phyloP scores from a whole-genome alignment of 768 basidiomycete genomes.

The Terana coerulea region DNA sequence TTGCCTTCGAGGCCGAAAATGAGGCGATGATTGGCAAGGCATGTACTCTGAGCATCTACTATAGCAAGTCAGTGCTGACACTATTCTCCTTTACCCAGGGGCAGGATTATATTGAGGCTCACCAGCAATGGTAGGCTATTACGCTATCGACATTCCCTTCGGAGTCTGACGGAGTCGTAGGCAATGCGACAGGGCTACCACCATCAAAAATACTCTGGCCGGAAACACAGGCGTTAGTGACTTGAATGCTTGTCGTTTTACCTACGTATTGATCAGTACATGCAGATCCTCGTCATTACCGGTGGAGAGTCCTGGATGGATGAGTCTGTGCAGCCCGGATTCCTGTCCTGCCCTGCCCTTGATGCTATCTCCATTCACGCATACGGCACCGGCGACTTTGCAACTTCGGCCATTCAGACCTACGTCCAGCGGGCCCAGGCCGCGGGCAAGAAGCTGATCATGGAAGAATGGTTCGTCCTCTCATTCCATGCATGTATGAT shows the following conservation, averaged over 20 bases:
- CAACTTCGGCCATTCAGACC: slow-evolving; percentile 19
- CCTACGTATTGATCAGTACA: neutral
- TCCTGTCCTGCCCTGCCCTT: slow-evolving; percentile 24
- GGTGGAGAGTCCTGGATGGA: slow-evolving; percentile 27
- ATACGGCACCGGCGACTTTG: slow-evolving; percentile 30
- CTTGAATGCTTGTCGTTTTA: neutral
- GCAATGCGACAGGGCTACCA: slow-evolving; percentile 28
- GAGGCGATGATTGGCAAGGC: slow-evolving; percentile 31
- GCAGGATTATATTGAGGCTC: slow-evolving; percentile 20
- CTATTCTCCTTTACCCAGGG: slow-evolving; percentile 14
- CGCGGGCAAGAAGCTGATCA: slow-evolving; percentile 34
- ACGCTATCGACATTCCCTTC: neutral
- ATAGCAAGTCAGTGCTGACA: neutral
- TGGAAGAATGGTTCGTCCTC: slow-evolving; percentile 32
- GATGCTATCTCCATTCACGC: slow-evolving; percentile 37
- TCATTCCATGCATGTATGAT: neutral
- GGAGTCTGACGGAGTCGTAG: slow-evolving; percentile 7
- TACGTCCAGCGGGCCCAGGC: slow-evolving; percentile 29
- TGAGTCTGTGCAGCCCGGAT: slow-evolving; percentile 26
- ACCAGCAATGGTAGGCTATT: slow-evolving; percentile 19
- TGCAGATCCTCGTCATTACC: slow-evolving; percentile 27
- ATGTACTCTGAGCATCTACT: neutral
- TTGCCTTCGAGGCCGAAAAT: slow-evolving; percentile 36
- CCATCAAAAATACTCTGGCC: slow-evolving; percentile 21
- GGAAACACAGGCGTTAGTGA: slow-evolving; percentile 20